Conservation (phyloP, 805 yeast genomes). For the Candida arabinofermentans region DNA sequence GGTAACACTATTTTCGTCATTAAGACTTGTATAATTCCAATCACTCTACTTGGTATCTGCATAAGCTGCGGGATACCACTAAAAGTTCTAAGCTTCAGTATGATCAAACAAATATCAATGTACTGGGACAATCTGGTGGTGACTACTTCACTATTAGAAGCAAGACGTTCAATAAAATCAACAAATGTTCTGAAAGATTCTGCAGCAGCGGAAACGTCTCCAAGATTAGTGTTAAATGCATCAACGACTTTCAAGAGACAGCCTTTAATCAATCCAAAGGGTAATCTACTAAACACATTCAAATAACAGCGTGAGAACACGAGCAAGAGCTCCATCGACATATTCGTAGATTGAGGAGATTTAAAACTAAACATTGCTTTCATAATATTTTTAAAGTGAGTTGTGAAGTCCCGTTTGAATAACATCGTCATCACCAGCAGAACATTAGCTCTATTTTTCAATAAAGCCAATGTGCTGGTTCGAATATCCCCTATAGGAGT, state of each 20-base stretch:
- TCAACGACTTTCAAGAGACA: constrained; percentile 12
- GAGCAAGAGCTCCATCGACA: constrained; percentile 11
- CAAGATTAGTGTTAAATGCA: constrained; percentile 10
- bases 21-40: constrained; percentile 5
- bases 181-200: constrained; percentile 14
- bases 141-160: constrained; percentile 5
- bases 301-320: constrained; percentile 11
- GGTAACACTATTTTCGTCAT: constrained; percentile 1
- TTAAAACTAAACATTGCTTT: constrained; percentile 13
- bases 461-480: constrained; percentile 20
- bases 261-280: constrained; percentile 16
- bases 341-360: constrained; percentile 7
- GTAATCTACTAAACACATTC: constrained; percentile 12
- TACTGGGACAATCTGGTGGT: constrained; percentile 6
- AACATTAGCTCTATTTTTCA: constrained; percentile 29
- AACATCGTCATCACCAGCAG: constrained; percentile 26
- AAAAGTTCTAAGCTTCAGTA: constrained; percentile 12
- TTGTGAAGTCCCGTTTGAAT: constrained; percentile 25
- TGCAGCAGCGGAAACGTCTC: constrained; percentile 3
- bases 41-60: constrained; percentile 4
- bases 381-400: constrained; percentile 20
- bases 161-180: constrained; percentile 4
- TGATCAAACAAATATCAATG: constrained; percentile 9
- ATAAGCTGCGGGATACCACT: constrained; percentile 7
- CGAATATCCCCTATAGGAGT: constrained; percentile 31